Base-by-base conservation (phyloP, 495 filamentous ascomycete species). In the Entonaema liquescens region DNA sequence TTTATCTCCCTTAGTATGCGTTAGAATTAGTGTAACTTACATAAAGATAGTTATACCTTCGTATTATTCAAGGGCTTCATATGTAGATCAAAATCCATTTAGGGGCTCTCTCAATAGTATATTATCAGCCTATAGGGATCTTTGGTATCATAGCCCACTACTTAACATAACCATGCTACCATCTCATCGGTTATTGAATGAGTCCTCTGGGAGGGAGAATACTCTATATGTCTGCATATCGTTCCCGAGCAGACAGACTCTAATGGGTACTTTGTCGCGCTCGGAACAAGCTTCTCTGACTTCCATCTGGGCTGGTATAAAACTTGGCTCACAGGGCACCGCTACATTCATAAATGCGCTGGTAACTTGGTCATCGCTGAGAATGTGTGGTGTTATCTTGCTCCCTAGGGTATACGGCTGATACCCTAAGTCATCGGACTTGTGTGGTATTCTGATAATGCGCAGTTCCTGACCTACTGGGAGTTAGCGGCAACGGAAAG, bases 291-390 rank as follows among this genome's bases (percentile, higher is more conserved):
- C 65, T n/a, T 62, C 71, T 40, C 79, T 80, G 5, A 84, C 74
- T 57, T 85, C 83, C 78, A 88, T 85, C 60, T 79, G 81, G 9
- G 77, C 69, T 1, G 84, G 84, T 1, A 73, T 61, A 53, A 87
- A 84, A 8, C 68, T 71, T 3, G 76, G 68, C 11, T 78, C 69
- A 28, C 75, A 66, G 1, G 80, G 70, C 9, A 85, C 72, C 26
- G 29, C 62, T 59, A 73, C 67, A 21, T 58, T 75, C 26, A 42
- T 62, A 60, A 68, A 71, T 4, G 68, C 35, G 56, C 65, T 44
- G 35, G 61, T 61, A 12, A 74, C 67, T 25, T 73, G 72, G 5
- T 73, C 65, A 52, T 72, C 65, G 38, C 62, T 78, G 15, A 78
- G 72, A 25, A 70, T 65, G 57, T 74, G 74, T 11, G 71, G 67